Base-by-base conservation (phyloP, 306 rosid species). In the Cicer chorassanicum region DNA sequence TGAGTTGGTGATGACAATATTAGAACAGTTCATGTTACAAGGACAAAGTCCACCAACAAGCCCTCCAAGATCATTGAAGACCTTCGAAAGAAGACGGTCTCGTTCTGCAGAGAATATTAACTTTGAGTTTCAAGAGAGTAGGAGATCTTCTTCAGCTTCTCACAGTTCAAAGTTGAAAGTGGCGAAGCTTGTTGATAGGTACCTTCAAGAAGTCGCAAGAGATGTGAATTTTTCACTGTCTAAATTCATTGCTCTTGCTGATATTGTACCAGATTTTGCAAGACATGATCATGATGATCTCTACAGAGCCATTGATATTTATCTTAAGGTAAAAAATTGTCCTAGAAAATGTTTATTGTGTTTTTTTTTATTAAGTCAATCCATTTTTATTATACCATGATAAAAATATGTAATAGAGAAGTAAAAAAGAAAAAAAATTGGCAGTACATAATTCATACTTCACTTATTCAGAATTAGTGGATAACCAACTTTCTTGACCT, bases 121-220 rank as follows among this genome's bases (percentile, higher is more conserved):
- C 73, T 91, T 85, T 7, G 98, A 91, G 59, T 93, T 93, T 29
- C 98, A 91, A 84, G 98, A 93, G 81, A 91, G 94, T 70, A 81
- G 98, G 61, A 89, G 97, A 73, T 93, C 97, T 0, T 93, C 97
- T 72, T 93, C 98, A 13, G 97, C 97, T n/a, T 91, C 98, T 46
- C 98, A 93, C 41, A 74, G 96, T 72, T 88, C 98, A 43, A 91
- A 88, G 75, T 75, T 94, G 74, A 92, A 87, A 79, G 99, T 94
- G 66, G 99, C 96, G 45, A 94, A 89, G 86, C 82, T 94, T 77
- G 91, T 94, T 50, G 99, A 94, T 72, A 88, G 87, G 50, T 94
- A 94, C 77, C 95, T 94, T 72, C 96, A 90, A 66, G 93, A 90
- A 84, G 84, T 94, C 74, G 93, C 92, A 15, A 85, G 89, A 49